Evolutionary conservation across 805 yeast genomes (phyloP).

Genomic region (Lachancea cidri): DNA sequence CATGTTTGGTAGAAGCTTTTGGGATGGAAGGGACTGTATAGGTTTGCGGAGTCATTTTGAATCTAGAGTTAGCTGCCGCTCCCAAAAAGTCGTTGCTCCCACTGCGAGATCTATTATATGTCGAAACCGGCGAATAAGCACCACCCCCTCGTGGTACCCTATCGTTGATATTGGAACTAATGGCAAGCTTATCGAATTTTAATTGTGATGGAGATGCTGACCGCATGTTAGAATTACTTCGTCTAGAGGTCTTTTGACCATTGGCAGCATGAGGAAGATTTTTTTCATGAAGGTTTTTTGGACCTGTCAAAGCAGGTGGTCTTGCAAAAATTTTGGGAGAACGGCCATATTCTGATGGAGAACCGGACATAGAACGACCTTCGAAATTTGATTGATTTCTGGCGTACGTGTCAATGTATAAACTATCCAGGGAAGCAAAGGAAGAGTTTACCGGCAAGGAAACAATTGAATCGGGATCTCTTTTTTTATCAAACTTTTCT

Average conservation of each 20-base stretch:
- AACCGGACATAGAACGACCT: not conserved
- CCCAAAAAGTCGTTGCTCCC: conserved; percentile 5
- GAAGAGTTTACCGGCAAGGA: conserved; percentile 66
- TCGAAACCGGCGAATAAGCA: conserved; percentile 2
- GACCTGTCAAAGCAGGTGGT: conserved; percentile 8
- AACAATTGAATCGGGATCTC: conserved; percentile 44
- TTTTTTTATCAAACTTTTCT: conserved; percentile 19
- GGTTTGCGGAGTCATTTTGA: conserved; percentile 1
- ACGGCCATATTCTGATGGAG: conserved; percentile 3
- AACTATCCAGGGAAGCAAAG: conserved; percentile 72
- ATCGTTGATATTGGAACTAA: conserved; percentile 2
- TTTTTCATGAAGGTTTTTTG: conserved; percentile 1
- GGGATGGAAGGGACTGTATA: not conserved
- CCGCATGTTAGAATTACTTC: not conserved
- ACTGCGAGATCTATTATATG: conserved; percentile 1
- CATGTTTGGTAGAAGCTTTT: not conserved
- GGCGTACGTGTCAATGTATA: conserved; percentile 51
- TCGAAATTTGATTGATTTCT: conserved; percentile 19
- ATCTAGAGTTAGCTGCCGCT: conserved; percentile 1
- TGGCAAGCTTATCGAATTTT: conserved; percentile 2
- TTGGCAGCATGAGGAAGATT: conserved; percentile 1
- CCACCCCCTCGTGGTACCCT: conserved; percentile 3
- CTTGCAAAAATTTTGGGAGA: conserved; percentile 14
- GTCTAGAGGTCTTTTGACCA: not conserved
- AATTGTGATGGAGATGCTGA: not conserved